Evolutionary conservation across 352 stramenopile genomes (phyloP).

Genomic region (Globisporangium sylvaticum): DNA sequence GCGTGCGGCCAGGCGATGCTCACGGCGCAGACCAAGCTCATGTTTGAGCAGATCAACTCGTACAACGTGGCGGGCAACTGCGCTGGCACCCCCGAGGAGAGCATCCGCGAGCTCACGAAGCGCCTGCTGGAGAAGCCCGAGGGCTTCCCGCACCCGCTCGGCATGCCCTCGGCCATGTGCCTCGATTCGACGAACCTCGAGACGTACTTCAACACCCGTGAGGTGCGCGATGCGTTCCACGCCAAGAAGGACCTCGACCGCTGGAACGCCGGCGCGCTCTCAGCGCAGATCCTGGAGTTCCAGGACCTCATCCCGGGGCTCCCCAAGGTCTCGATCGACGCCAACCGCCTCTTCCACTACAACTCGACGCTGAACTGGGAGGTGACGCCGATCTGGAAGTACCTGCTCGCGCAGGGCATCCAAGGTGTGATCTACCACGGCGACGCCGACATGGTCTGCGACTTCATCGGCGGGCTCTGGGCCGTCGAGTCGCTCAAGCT

Average conservation of each 20-base stretch:
- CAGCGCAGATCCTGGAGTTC: conserved; percentile 13
- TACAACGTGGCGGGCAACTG: conserved; percentile 27
- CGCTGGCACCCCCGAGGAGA: conserved; percentile 11
- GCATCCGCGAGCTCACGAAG: conserved; percentile 15
- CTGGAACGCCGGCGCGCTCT: conserved; percentile 12
- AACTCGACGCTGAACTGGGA: conserved; percentile 9
- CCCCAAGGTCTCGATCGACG: conserved; percentile 14
- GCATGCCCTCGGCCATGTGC: conserved; percentile 26
- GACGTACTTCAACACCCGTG: conserved; percentile 43
- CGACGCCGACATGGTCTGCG: conserved; percentile 65
- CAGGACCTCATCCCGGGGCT: conserved; percentile 10
- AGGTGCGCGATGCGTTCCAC: conserved; percentile 58
- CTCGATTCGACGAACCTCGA: conserved; percentile 21
- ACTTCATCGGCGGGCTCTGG: conserved; percentile 66
- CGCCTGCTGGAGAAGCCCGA: conserved; percentile 17
- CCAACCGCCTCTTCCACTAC: conserved; percentile 19
- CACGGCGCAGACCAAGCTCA: conserved; percentile 3
- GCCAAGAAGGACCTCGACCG: conserved; percentile 20
- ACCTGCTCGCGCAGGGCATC: conserved; percentile 29
- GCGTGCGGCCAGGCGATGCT: conserved; percentile 15
- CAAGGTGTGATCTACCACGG: conserved; percentile 56
- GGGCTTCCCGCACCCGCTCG: conserved; percentile 22
- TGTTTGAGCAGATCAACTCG: conserved; percentile 17
- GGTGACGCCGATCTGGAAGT: conserved; percentile 50
- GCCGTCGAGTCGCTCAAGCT: conserved; percentile 64